These are phyloP conservation scores for Aeschynomene evenia DNA, from an alignment of 306 rosid genomes.

Conservation along the genomic window DNA sequence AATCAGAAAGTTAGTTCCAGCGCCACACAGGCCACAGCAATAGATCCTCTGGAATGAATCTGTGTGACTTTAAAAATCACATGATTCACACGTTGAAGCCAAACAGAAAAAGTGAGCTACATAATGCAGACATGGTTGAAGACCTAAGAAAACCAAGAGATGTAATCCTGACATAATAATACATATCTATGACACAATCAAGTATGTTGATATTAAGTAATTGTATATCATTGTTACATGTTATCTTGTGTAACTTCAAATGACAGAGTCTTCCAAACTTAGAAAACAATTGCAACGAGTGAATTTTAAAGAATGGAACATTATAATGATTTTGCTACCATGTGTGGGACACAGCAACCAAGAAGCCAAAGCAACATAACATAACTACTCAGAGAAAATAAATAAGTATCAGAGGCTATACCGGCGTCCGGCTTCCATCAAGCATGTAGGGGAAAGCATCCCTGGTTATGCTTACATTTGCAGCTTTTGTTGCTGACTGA, in stretches of 20 bases:
- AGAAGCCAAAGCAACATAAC: conserved; percentile 21
- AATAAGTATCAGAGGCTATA: conserved; percentile 37
- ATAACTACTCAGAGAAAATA: conserved; percentile 51
- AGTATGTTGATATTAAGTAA: background rate
- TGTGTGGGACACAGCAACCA: background rate
- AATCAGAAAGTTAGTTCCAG: conserved; percentile 22
- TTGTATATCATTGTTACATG: background rate
- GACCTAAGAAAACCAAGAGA: no score
- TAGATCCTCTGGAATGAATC: background rate
- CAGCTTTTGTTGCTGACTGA: conserved; percentile 60
- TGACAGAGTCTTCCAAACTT: background rate
- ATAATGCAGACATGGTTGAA: background rate
- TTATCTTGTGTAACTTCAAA: background rate
- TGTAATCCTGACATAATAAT: conserved; percentile 5
- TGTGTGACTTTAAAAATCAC: background rate
- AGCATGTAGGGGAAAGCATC: conserved; percentile 65
- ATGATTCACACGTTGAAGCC: background rate
- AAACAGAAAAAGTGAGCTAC: background rate
- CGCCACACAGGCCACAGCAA: background rate
- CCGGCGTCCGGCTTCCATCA: conserved; percentile 93
- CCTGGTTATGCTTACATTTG: conserved; percentile 59
- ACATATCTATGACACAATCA: background rate
- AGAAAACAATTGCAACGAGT: background rate
- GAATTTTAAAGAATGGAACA: background rate
- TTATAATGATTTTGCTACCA: background rate